phyloP scores from a whole-genome alignment of 208 protist species.

The Blechomonas ayalai region DNA sequence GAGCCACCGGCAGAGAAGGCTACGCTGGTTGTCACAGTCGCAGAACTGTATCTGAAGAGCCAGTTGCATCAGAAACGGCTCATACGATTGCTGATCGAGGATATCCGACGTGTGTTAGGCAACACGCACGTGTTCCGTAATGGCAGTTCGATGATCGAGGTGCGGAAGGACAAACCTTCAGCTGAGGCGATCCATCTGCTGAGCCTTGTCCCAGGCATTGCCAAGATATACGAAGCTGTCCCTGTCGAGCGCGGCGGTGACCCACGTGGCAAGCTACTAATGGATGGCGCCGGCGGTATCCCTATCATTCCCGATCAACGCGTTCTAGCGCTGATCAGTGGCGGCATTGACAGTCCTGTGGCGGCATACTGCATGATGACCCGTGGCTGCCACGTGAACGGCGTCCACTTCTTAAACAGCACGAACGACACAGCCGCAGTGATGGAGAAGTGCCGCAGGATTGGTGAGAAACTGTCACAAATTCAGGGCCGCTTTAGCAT shows the following conservation, averaged over 20 bases:
- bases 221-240: conserved; percentile 50
- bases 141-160: conserved; percentile 68
- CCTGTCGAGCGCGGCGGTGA: conserved; percentile 32
- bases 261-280: conserved; percentile 37
- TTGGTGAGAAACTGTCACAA: conserved; percentile 49
- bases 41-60: conserved; percentile 75
- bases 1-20: conserved; percentile 35
- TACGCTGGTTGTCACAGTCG: conserved; percentile 68
- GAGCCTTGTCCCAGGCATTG: conserved; percentile 58
- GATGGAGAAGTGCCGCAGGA: conserved; percentile 66
- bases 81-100: conserved; percentile 46
- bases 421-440: conserved; percentile 76
- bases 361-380: conserved; percentile 86
- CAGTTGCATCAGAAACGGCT: conserved; percentile 61
- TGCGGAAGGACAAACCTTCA: conserved; percentile 37
- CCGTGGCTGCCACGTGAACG: conserved; percentile 59
- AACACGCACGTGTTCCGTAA: conserved; percentile 60
- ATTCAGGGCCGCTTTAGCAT: conserved; percentile 70
- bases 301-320: conserved; percentile 51
- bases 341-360: conserved; percentile 82
- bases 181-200: conserved; percentile 48
- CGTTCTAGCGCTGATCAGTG: conserved; percentile 64
- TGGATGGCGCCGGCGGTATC: conserved; percentile 56
- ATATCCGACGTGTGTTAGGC: conserved; percentile 49
- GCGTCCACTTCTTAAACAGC: conserved; percentile 80